Base-by-base conservation (phyloP, 495 filamentous ascomycete species). In the Penicillium nucicola region DNA sequence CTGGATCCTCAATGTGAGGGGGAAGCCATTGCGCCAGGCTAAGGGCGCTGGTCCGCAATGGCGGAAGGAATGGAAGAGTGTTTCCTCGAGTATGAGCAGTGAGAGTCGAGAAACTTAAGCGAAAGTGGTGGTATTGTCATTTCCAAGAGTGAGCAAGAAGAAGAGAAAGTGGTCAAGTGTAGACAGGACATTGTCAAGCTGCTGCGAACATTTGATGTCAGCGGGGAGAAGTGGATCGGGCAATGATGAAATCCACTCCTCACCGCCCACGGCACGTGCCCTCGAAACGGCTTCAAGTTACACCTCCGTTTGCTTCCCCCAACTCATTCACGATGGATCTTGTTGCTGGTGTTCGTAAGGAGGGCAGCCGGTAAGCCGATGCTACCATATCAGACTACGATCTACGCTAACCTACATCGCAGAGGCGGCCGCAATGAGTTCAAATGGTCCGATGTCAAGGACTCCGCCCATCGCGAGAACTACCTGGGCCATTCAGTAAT, bases 401-500 rank as follows among this genome's bases (percentile, higher is more conserved):
- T 48, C 42, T 48, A n/a, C 47, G 23, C 52, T 61, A 45, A 59
- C 33, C 30, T 23, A 5, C 41, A 38, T 32, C 40, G n/a, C 47
- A 83, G 93, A 57, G 93, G 93, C 58, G 93, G 93, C 60, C 85
- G 85, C 62, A 86, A 83, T 72, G 89, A 95, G 66, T 97, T 98
- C 80, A 89, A 84, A 72, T 97, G 93, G 93, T 87, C 92, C 54
- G 89, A 96, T 60, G 93, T 98, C 62, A 86, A 92, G 58, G 81
- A 78, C 42, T 92, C 90, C 33, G 69, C 78, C 34, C 91, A 97
- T 59, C 89, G 93, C 58, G 92, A 98, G 65, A 97, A 98, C 69
- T 98, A 98, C 67, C 85, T 98, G 0, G 93, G 95, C 35, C 93
- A 98, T 67, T 95, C 89, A 18, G 64, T 98, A 43, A 98, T 95